Evolutionary conservation across 805 yeast species (phyloP), one percentile per base, ranked within the genome.

Genomic region (Pichia sporocuriosa): DNA sequence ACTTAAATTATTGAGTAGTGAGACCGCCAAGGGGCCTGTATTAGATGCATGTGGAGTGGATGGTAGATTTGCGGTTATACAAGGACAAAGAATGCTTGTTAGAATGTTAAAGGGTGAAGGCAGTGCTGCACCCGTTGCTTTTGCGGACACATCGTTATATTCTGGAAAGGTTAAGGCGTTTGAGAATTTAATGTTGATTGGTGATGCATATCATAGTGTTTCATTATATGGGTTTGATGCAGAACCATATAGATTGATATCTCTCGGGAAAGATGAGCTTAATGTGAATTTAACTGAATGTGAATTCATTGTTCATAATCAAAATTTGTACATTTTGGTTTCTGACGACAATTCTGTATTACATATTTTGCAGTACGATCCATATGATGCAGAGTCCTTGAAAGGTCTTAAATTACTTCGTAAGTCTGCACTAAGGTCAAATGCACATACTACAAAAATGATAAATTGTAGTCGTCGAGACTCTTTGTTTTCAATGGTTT

Each of bases 191-290:
- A 58, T 90, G n/a, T 53, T 88, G 2, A 62, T 88, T 15, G 95
- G 95, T 16, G 98, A 93, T 60, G 67, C 85, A 0, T 69, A 79
- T 61, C 82, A 84, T 51, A 77, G 88, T 50, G 69, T 86, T 4
- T 79, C 88, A 68, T 68, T 93, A 43, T 79, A 81, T 23, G 97
- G 97, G 1, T 89, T 88, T 63, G 95, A 88, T 59, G 90, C 94
- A 2, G 96, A 90, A 54, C 99, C 99, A 1, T 89, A 85, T 58
- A 67, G 96, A 49, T 79, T 90, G 80, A 68, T 87, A 15, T 61
- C 73, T 43, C 60, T 93, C 39, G 89, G 95, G 8, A 84, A 82
- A 56, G 95, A 89, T 57, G 68, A 75, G 17, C 70, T 75, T 21
- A 61, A 71, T 16, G 66, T 83, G 33, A 83, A 79, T 53, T 81